Base-by-base conservation (phyloP, 805 yeast species). In the Candida taoyuanica region DNA sequence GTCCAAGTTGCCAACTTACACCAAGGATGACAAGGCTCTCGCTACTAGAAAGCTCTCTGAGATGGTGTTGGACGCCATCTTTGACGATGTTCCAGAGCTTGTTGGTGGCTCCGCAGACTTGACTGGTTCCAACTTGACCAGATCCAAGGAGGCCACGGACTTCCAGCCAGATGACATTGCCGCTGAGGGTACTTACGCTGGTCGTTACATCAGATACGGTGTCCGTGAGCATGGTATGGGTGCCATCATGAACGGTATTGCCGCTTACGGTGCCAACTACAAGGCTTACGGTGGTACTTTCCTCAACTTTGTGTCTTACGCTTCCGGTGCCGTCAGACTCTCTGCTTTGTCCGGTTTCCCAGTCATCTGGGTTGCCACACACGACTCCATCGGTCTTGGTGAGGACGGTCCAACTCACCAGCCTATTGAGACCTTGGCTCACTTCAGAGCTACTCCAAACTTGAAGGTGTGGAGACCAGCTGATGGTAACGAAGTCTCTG, bases 191-290 rank as follows among this genome's bases (percentile, higher is more conserved):
- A 78, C 78, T 59, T 89, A 82, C 74, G 48, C 78, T 42, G 98
- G 98, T 63, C 82, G 96, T 64, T 91, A 91, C 73, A 74, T 91
- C 67, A 83, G 97, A 72, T 91, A 82, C 65, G 98, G 98, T 81
- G 96, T 91, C 50, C 84, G 98, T 71, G 98, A 91, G 75, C 98
- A 93, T 70, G 97, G 86, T 66, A 88, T 91, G 97, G 96, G 96
- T 71, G 96, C 97, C 50, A 84, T 89, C 65, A 76, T 89, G 79
- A 91, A 93, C 70, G 98, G 98, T 82, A 84, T 91, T 55, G 74
- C 93, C 43, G 97, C 96, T 39, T 91, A 70, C 60, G 84, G 84
- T 69, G 85, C 84, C 48, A 86, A 85, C 71, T 78, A 73, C 75
- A 84, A 81, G 67, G 81, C 88, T 55, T 89, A 81, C 71, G 96